These are phyloP conservation scores for Diaporthe caulivora DNA, from an alignment of 2,329 filamentous ascomycete species.

Conservation along the genomic window DNA sequence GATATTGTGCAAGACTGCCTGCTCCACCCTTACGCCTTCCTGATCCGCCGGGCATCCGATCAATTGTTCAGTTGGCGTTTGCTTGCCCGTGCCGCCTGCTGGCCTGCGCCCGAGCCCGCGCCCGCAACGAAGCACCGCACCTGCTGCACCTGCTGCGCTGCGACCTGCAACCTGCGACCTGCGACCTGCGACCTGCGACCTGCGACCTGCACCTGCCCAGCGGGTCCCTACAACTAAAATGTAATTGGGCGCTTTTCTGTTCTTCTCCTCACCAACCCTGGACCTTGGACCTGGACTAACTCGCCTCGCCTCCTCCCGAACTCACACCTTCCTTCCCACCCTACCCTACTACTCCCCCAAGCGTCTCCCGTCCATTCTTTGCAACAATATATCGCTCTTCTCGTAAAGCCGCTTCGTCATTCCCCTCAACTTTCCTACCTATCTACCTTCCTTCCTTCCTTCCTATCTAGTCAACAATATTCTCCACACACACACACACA, in stretches of 20 bases:
- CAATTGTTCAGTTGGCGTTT: conserved; percentile 32
- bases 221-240: neutral
- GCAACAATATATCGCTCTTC: conserved; percentile 30
- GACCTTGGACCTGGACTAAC: conserved; percentile 19
- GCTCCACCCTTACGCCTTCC: conserved; percentile 29
- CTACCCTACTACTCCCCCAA: neutral
- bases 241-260: conserved; percentile 16
- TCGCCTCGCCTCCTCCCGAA: conserved; percentile 30
- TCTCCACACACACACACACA: neutral
- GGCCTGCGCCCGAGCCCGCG: neutral
- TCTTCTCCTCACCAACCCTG: conserved; percentile 20
- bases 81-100: conserved; percentile 22
- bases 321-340: conserved; percentile 27
- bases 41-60: conserved; percentile 31
- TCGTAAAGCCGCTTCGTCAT: conserved; percentile 32
- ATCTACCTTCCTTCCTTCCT: conserved; percentile 6
- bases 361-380: conserved; percentile 27
- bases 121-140: neutral
- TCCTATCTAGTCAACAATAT: neutral
- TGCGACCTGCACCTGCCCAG: neutral
- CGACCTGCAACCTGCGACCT: neutral
- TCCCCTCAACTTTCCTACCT: conserved; percentile 19
- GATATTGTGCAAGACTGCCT: conserved; percentile 30
- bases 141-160: neutral
- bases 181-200: neutral